Conservation (phyloP, 805 yeast genomes). For the Candida bentonensis region DNA sequence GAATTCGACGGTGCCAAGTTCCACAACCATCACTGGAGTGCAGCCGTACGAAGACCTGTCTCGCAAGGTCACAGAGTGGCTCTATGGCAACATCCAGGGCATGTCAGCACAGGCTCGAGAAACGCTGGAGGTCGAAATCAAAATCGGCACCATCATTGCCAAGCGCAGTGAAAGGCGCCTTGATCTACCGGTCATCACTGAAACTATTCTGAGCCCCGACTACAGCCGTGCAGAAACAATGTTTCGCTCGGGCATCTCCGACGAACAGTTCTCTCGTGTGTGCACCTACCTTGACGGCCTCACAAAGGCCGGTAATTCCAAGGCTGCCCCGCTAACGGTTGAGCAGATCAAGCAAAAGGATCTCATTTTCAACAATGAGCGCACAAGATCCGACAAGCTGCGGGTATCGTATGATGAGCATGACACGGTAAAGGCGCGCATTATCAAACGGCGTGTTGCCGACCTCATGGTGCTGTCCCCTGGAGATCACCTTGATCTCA, state of each 20-base stretch:
- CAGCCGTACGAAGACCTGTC: not conserved
- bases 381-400: constrained; percentile 9
- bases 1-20: too few relatives aligned
- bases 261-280: constrained; percentile 13
- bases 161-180: constrained; percentile 16
- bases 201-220: constrained; percentile 17
- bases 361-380: constrained; percentile 4
- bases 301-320: constrained; percentile 7
- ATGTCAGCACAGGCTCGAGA: not conserved
- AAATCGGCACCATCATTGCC: constrained; percentile 20
- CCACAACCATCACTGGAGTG: not conserved
- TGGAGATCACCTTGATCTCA: constrained; percentile 59
- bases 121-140: constrained; percentile 32
- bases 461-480: constrained; percentile 64
- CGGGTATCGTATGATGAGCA: constrained; percentile 18
- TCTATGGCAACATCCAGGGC: not conserved
- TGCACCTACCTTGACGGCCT: constrained; percentile 1
- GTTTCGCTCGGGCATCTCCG: constrained; percentile 17
- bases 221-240: constrained; percentile 15
- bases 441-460: constrained; percentile 61
- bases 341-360: not conserved
- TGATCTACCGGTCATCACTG: constrained; percentile 19
- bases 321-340: not conserved
- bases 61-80: not conserved
- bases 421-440: constrained; percentile 35